These are phyloP conservation scores for Phanerodontia chrysosporium DNA, from an alignment of 768 basidiomycete species.

Conservation along the genomic window DNA sequence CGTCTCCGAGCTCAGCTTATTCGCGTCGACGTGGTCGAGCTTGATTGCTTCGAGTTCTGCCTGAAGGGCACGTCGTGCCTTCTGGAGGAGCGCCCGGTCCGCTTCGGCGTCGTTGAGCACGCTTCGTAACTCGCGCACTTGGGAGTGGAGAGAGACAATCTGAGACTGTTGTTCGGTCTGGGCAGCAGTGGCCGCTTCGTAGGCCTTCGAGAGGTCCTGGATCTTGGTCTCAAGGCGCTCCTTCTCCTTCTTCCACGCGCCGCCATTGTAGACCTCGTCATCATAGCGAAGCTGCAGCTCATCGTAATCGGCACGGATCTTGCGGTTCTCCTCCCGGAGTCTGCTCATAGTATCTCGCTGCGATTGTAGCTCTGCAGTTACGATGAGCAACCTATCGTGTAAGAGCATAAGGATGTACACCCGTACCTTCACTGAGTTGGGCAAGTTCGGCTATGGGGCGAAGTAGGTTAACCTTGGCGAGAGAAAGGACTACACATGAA, in stretches of 20 bases:
- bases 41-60: conserved; percentile 80
- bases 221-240: conserved; percentile 86
- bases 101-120: conserved; percentile 85
- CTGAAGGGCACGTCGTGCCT: conserved; percentile 76
- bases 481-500: not conserved
- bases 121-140: conserved; percentile 76
- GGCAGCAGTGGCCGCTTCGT: conserved; percentile 64
- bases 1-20: conserved; percentile 64
- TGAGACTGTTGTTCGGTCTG: conserved; percentile 74
- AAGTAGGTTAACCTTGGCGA: conserved; percentile 6
- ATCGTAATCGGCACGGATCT: conserved; percentile 71
- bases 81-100: conserved; percentile 73
- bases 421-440: conserved; percentile 71
- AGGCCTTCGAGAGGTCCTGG: conserved; percentile 66
- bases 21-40: conserved; percentile 66
- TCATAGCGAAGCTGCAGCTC: conserved; percentile 71
- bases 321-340: conserved; percentile 76
- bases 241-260: conserved; percentile 85
- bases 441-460: conserved; percentile 72
- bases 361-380: conserved; percentile 60
- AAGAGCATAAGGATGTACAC: not conserved
- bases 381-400: not conserved
- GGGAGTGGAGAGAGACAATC: conserved; percentile 53
- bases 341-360: conserved; percentile 74
- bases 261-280: conserved; percentile 72